Base-by-base conservation (phyloP, 2,329 filamentous ascomycete genomes). In the Grosmannia penicillata region DNA sequence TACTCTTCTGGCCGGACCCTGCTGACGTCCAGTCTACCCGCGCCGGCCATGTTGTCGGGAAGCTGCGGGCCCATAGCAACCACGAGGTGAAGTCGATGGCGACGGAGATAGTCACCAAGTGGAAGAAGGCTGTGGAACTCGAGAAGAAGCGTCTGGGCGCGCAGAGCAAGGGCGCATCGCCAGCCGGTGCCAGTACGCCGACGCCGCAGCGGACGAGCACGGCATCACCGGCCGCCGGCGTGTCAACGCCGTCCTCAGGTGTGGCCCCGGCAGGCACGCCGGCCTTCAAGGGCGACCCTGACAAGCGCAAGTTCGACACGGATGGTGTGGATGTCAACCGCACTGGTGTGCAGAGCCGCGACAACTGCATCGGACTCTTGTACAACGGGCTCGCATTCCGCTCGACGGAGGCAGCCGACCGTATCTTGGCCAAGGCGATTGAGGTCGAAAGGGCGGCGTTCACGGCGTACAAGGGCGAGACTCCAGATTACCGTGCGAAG, bases 41-140 rank as follows among this genome's bases (percentile, higher is more conserved):
- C 50, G 89, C 93, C 37, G 91, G 91, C 50, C 79, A 94, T 47
- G 76, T 81, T 36, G 82, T 96, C 45, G 89, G 87, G 57, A 89
- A 86, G 56, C 73, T 79, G 36, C 69, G 76, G 38, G 61, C 81
- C 43, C 86, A 93, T 57, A 59, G 76, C 41, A 81, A 93, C 65
- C 86, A 83, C 57, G 76, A 87, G 31, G 80, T 96, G 49, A 77
- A 79, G 33, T 72, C 75, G 37, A 66, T 83, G 31, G 86, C 91
- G 4, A 69, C 72, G 43, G 82, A 87, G 52, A 81, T 96, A 40
- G 86, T 98, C 37, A 72, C 70, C 45, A 93, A 87, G 58, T 94
- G 85, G 85, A 82, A 81, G 63, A 76, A 77, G 51, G 74, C 80
- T 29, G 81, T 93, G 36, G 80, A 83, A 49, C 63, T 64, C 36